phyloP scores from a whole-genome alignment of 345 rosid species.

The Erysimum cheiranthoides region DNA sequence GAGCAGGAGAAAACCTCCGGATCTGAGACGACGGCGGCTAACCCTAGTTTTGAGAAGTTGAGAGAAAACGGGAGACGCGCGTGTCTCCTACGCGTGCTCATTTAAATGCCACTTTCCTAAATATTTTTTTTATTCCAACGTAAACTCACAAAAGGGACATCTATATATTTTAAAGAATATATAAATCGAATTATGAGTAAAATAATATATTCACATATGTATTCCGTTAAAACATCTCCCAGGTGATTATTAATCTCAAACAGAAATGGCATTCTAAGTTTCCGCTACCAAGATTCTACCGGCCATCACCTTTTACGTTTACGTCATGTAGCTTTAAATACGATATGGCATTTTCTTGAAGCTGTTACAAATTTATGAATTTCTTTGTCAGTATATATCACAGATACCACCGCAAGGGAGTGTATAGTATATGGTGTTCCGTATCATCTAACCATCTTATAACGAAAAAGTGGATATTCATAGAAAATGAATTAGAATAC shows the following conservation, averaged over 20 bases:
- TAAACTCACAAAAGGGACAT: background rate
- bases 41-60: too few relatives aligned
- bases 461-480: background rate
- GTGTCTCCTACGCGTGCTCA: too few relatives aligned
- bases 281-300: background rate
- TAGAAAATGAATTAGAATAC: background rate
- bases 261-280: background rate
- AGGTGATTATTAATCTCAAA: background rate
- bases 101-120: too few relatives aligned
- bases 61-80: too few relatives aligned
- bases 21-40: too few relatives aligned
- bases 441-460: background rate
- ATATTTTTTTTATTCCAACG: background rate
- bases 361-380: background rate
- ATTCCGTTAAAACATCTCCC: background rate
- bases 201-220: background rate
- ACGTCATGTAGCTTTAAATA: background rate
- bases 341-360: slow-evolving; percentile 19
- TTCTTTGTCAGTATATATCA: background rate
- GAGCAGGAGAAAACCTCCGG: too few relatives aligned
- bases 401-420: slow-evolving; percentile 7
- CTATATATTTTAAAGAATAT: background rate
- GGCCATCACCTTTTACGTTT: slow-evolving; percentile 3
- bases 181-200: background rate
- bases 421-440: background rate